A percentile compares a stretch with the other conserved stretches of the same genome.
phyloP scores from a whole-genome alignment of 345 rosid species.

The Rhizophora apiculata region DNA sequence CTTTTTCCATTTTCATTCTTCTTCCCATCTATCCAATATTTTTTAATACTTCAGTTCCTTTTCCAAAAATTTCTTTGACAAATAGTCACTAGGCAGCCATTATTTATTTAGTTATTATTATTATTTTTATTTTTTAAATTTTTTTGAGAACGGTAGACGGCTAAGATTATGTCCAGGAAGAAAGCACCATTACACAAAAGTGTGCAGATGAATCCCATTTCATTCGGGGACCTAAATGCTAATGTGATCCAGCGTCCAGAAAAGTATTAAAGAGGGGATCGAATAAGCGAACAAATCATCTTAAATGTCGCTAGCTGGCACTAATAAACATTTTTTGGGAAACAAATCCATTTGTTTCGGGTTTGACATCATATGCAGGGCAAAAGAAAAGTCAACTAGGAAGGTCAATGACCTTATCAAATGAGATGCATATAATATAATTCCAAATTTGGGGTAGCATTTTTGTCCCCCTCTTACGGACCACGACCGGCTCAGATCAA shows the following conservation, averaged over 20 bases:
- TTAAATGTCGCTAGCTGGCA: not conserved
- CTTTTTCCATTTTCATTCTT: too few relatives aligned
- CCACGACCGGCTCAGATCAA: constrained; percentile 5
- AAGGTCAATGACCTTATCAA: not conserved
- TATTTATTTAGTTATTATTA: too few relatives aligned
- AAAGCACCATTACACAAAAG: not conserved
- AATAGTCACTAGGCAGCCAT: too few relatives aligned
- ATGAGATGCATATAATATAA: constrained; percentile 1
- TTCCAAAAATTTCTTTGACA: too few relatives aligned
- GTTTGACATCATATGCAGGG: not conserved
- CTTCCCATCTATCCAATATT: too few relatives aligned
- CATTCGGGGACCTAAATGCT: not conserved
- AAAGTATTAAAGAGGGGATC: not conserved
- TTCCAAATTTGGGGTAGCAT: not conserved
- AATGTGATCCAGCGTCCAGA: not conserved
- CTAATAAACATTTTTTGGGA: not conserved
- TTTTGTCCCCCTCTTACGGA: not conserved
- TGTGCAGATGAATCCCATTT: too few relatives aligned
- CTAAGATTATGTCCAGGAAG: not conserved
- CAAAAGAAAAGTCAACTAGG: constrained; percentile 15
- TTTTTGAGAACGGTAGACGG: too few relatives aligned
- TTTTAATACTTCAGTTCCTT: too few relatives aligned
- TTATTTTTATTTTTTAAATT: too few relatives aligned
- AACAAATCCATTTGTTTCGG: not conserved
- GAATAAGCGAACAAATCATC: constrained; percentile 9